Evolutionary conservation across 176 grass and related monocot species (phyloP).

Genomic region (Paspalum vaginatum): DNA sequence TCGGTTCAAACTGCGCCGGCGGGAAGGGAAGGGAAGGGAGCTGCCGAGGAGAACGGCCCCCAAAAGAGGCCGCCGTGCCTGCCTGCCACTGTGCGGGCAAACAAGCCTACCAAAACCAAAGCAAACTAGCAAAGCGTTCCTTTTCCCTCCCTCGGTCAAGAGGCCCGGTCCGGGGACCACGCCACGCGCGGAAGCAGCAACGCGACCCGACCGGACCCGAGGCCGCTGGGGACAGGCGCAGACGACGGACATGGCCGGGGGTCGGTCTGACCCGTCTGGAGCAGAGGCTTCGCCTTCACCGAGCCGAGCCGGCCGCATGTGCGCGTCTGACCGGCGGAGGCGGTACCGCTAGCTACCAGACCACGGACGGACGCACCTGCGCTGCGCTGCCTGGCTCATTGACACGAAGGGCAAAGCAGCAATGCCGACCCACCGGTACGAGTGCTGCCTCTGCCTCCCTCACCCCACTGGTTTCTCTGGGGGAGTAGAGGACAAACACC

Average conservation of each 20-base stretch:
- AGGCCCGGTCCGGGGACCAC: constrained; percentile 29
- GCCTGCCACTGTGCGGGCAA: constrained; percentile 31
- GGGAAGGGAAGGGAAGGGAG: constrained; percentile 35
- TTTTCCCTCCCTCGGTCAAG: constrained; percentile 27
- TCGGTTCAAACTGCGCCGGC: constrained; percentile 49
- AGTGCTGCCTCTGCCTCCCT: background rate
- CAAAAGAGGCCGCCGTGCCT: constrained; percentile 30
- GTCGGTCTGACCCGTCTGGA: background rate
- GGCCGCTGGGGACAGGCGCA: background rate
- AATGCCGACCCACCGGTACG: constrained; percentile 24
- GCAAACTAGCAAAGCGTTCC: background rate
- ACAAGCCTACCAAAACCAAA: background rate
- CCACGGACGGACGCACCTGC: background rate
- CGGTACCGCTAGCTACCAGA: background rate
- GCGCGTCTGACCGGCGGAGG: constrained; percentile 30
- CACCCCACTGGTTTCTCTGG: background rate
- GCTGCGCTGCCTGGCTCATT: background rate
- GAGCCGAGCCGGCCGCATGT: constrained; percentile 48
- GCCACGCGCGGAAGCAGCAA: background rate
- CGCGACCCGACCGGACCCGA: constrained; percentile 4
- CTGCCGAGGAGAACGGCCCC: background rate
- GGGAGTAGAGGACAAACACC: constrained; percentile 9
- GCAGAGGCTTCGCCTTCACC: constrained; percentile 21
- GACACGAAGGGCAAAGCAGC: background rate
- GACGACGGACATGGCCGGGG: too few relatives aligned